Evolutionary conservation across 192 early-diverging fungal genomes (phyloP).

Genomic region (Dissophora globulifera): DNA sequence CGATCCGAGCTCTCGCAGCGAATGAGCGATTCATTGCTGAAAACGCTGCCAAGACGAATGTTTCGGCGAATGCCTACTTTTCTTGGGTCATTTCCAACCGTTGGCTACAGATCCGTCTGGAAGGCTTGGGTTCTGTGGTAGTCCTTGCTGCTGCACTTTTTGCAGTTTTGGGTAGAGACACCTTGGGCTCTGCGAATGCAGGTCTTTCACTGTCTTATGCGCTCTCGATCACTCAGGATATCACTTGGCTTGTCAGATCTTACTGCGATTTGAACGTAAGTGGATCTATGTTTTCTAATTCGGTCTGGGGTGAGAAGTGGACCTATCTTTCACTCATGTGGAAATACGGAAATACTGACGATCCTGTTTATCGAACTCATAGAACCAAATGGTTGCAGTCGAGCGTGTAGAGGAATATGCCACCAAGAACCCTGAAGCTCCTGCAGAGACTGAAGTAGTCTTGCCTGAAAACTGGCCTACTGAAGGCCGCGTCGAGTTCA

Average conservation of each 20-base stretch:
- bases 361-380: not conserved
- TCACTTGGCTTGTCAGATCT: conserved; percentile 88
- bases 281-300: not conserved
- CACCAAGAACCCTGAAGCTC: conserved; percentile 82
- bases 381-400: conserved; percentile 83
- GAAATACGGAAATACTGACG: not conserved
- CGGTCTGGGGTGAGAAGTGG: no score
- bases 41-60: conserved; percentile 67
- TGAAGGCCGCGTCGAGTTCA: conserved; percentile 78
- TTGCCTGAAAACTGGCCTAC: conserved; percentile 79
- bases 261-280: conserved; percentile 81
- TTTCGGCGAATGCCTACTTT: conserved; percentile 78
- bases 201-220: conserved; percentile 77
- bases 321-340: not conserved
- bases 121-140: conserved; percentile 81
- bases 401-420: conserved; percentile 88
- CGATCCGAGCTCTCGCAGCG: conserved; percentile 82
- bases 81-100: conserved; percentile 75
- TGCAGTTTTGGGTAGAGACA: conserved; percentile 70
- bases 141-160: conserved; percentile 83
- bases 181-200: conserved; percentile 73
- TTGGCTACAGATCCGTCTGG: conserved; percentile 80
- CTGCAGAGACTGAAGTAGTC: conserved; percentile 68
- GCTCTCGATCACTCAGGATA: conserved; percentile 77
- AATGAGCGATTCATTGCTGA: conserved; percentile 69